phyloP scores from a whole-genome alignment of 2,329 filamentous ascomycete genomes.

The Pseudocercospora macadamiae region DNA sequence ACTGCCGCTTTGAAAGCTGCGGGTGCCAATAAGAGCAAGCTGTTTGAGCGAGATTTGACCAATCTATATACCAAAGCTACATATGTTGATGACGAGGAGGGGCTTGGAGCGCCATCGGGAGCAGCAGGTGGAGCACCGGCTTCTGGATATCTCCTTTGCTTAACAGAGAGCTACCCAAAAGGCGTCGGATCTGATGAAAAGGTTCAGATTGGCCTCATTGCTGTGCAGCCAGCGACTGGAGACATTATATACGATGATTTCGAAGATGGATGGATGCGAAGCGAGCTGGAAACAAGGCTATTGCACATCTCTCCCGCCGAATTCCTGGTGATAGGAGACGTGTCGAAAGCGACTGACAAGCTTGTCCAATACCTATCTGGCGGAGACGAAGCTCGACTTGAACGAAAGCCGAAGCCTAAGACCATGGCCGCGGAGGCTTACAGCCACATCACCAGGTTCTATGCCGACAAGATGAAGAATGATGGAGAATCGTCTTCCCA shows the following conservation, averaged over 20 bases:
- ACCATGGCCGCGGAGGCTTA: slow-evolving; percentile 83
- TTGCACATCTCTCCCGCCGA: slow-evolving; percentile 96
- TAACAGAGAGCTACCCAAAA: slow-evolving; percentile 82
- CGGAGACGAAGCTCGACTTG: slow-evolving; percentile 84
- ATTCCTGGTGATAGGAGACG: slow-evolving; percentile 86
- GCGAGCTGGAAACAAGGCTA: slow-evolving; percentile 92
- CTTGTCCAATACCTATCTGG: slow-evolving; percentile 86
- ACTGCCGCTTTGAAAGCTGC: slow-evolving; percentile 94
- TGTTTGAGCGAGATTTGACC: slow-evolving; percentile 89
- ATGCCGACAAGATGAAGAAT: slow-evolving; percentile 79
- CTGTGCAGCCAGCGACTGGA: slow-evolving; percentile 92
- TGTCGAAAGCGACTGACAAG: slow-evolving; percentile 91
- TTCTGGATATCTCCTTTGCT: slow-evolving; percentile 87
- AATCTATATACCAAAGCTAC: slow-evolving; percentile 98
- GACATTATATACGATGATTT: slow-evolving; percentile 96
- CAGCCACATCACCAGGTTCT: slow-evolving; percentile 90
- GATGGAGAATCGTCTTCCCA: slow-evolving; percentile 38
- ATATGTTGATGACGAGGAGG: slow-evolving; percentile 91
- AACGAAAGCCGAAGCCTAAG: slow-evolving; percentile 74
- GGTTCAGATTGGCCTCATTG: slow-evolving; percentile 86
- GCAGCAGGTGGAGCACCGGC: slow-evolving; percentile 60
- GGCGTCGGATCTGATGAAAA: slow-evolving; percentile 87
- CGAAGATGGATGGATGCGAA: slow-evolving; percentile 96
- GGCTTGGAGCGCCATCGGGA: slow-evolving; percentile 64
- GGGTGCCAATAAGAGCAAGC: slow-evolving; percentile 89